Base-by-base conservation (phyloP, 495 filamentous ascomycete genomes). In the Hypoxylon intermedium region DNA sequence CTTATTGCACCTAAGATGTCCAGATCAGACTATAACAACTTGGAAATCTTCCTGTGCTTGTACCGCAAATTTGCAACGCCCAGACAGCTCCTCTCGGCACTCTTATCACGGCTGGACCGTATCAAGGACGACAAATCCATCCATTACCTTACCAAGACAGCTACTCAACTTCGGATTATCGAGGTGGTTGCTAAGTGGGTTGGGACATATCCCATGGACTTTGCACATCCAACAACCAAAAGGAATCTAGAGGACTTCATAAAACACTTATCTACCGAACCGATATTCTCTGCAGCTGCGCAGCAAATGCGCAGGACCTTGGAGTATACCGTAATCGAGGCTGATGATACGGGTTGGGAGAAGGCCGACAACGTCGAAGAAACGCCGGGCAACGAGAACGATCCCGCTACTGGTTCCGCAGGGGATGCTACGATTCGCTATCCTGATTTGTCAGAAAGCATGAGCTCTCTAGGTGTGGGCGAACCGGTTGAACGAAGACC, bases 41-140 rank as follows among this genome's bases (percentile, higher is more conserved):
- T 81, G 13, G 83, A 88, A 21, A 87, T 93, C 6, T 98, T 98
- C 67, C 77, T 98, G 15, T 95, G 92, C 55, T 81, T 98, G n/a
- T 97, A 97, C 70, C 89, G 94, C 47, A 96, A 93, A 74, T 97
- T 98, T 57, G 89, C 92, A 3, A 82, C 93, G 3, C 94, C 94
- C 0, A 79, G 80, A 11, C 81, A 87, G 33, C 81, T 98, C 2
- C 81, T 98, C 31, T 81, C 82, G 31, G 83, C 88, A 12, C 85
- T 98, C 58, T 75, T 92, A 20, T 75, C 77, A 51, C 88, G 90
- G 6, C 89, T 97, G 60, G 88, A 93, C 42, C 78, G 78, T 24
- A 79, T 87, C 28, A 83, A 85, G 66, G 77, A 79, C 15, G 82
- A 88, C 63, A 86, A 82, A 47, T 79, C 79, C 5, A 78, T 82